A percentile compares a stretch with the other conserved stretches of the same genome.
phyloP scores from a whole-genome alignment of 208 protist species.

The Crithidia acanthocephali region DNA sequence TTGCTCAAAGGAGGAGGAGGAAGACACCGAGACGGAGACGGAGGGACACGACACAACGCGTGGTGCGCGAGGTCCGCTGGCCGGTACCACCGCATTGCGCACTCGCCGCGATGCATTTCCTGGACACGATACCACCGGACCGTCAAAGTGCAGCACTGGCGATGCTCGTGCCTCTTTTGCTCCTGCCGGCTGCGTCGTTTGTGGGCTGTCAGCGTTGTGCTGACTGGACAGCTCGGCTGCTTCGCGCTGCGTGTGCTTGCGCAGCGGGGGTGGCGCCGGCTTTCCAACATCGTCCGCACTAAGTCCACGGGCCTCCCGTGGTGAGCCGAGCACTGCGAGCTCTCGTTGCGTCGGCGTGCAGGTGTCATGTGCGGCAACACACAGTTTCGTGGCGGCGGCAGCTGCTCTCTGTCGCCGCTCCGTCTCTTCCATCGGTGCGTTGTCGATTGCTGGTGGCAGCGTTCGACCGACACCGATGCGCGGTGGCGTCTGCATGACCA shows the following conservation, averaged over 20 bases:
- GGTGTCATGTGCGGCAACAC: neutral
- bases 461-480: neutral
- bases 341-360: neutral
- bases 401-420: neutral
- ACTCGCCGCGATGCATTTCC: no score
- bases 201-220: neutral
- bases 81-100: neutral
- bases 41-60: slow-evolving; percentile 6
- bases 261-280: slow-evolving; percentile 14
- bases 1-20: slow-evolving; percentile 1
- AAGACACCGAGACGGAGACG: slow-evolving; percentile 18
- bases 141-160: neutral
- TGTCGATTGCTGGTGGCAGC: no score
- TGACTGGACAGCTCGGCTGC: slow-evolving; percentile 9
- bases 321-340: neutral
- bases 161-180: neutral
- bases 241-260: slow-evolving; percentile 31
- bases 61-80: neutral
- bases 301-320: no score
- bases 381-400: neutral
- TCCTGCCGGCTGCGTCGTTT: neutral
- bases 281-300: neutral
- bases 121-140: neutral
- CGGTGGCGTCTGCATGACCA: neutral
- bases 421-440: neutral